Evolutionary conservation across 768 basidiomycete genomes (phyloP), one percentile per base, ranked within the genome.

Genomic region (Zangia roseola): DNA sequence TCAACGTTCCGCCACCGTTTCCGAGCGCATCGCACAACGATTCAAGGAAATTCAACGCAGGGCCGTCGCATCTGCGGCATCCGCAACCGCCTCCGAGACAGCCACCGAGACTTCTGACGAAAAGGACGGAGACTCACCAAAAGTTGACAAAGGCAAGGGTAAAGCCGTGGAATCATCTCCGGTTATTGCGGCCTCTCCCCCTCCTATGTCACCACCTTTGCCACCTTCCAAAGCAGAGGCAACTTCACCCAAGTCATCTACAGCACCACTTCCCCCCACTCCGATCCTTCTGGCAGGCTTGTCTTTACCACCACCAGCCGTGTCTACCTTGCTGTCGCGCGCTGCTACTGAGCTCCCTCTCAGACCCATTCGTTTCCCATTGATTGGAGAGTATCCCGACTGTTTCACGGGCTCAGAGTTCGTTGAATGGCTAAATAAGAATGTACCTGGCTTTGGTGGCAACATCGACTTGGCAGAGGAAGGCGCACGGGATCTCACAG

Each of bases 371-470:
- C 82, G 85, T 31, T 82, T 92, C 70, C 85, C 91, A 1, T 70
- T 93, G 13, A 62, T 93, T 10, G 91, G 91, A 39, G 89, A 92
- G 71, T 93, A 93, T 54, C 76, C 83, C 24, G 86, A 91, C 49
- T 86, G 87, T 50, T 94, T 95, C 69, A 84, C 82, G 14, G 94
- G 94, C 24, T 91, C 92, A 35, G 93, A 95, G 55, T 86, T 97
- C 54, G 88, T 86, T 9, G 76, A 79, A 5, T 97, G 92, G 92
- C 68, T 97, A 47, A 82, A 83, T 49, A 80, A 78, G 49, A 84
- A 88, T 54, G 83, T 94, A 3, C 80, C 82, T 52, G 89, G 80
- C 8, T 86, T 95, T 53, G 84, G 79, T 16, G 88, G 86, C 17
- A 86, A 77, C 63, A 69, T 89, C 47, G 91, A 94, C 50, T 75